Base-by-base conservation (phyloP, 805 yeast species). In the Lipomyces lipofer region DNA sequence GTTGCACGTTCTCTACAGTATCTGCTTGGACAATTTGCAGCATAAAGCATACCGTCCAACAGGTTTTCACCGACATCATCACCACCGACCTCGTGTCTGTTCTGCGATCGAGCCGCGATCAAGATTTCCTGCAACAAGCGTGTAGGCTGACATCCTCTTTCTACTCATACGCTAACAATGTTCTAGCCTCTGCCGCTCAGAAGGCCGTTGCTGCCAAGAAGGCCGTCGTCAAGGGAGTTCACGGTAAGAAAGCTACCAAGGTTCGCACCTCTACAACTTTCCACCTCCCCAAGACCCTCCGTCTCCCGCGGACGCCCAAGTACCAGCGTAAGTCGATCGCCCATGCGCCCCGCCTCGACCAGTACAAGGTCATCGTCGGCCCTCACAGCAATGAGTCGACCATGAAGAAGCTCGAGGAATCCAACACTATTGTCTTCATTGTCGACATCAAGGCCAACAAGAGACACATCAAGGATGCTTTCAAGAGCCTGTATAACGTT, bases 361-460 rank as follows among this genome's bases (percentile, higher is more conserved):
- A 95, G 72, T 86, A 87, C 94, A 89, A 88, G 80, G 79, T 90
- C 74, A 84, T 94, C 74, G 86, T 88, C 77, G 80, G 88, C 70
- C 97, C 97, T 81, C 84, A 92, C 78, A 92, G 92, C 76, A 84
- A 96, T 70, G 99, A 94, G 84, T 88, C 96, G 69, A 97, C 99
- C 74, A 90, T 94, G 88, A 92, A 94, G 87, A 88, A 89, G 84
- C 97, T 94, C 74, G 99, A 94, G 83, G 97, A 90, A 75, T 89
- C 95, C 80, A 94, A 94, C 95, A 94, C 96, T 73, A 85, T 94
- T 75, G 99, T 94, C 67, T 91, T 94, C 92, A 95, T 88, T 80
- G 99, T 94, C 74, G 92, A 88, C 80, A 73, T 92, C 73, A 88
- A 88, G 82, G 82, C 99, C 75, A 94, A 94, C 97, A 94, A 94